These are phyloP conservation scores for Mycena filopes DNA, from an alignment of 768 basidiomycete species.

Conservation along the genomic window DNA sequence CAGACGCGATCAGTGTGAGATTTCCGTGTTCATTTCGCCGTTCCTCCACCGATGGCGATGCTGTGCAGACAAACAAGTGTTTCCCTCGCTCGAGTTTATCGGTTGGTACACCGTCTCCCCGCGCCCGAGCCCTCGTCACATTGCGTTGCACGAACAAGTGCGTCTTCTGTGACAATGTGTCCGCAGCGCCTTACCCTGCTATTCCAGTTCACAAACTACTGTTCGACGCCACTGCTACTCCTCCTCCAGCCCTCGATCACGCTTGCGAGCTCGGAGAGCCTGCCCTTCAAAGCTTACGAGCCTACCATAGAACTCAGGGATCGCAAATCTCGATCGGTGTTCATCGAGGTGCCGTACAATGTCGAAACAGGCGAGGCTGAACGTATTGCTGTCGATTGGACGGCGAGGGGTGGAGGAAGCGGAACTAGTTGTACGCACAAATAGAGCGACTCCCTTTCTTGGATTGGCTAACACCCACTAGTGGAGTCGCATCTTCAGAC, in stretches of 20 bases:
- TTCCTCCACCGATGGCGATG: slow-evolving; percentile 19
- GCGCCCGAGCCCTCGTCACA: slow-evolving; percentile 79
- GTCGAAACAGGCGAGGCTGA: slow-evolving; percentile 99
- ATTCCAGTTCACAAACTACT: slow-evolving; percentile 81
- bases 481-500: slow-evolving; percentile 93
- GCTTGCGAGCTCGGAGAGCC: slow-evolving; percentile 62
- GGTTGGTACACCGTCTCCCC: slow-evolving; percentile 96
- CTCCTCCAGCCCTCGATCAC: slow-evolving; percentile 70
- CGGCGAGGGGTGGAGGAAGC: slow-evolving; percentile 85
- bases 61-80: slow-evolving; percentile 92
- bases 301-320: slow-evolving; percentile 88
- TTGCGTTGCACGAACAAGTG: slow-evolving; percentile 89
- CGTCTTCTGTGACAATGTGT: slow-evolving; percentile 16
- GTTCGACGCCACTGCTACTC: slow-evolving; percentile 90
- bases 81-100: slow-evolving; percentile 96
- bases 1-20: slow-evolving; percentile 86
- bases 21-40: not conserved
- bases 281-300: slow-evolving; percentile 95
- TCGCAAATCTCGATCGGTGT: slow-evolving; percentile 79
- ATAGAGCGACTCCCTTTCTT: not conserved
- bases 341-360: slow-evolving; percentile 85
- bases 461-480: slow-evolving; percentile 43
- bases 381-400: slow-evolving; percentile 97
- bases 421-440: slow-evolving; percentile 77
- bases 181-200: slow-evolving; percentile 6